phyloP scores from a whole-genome alignment of 2,329 filamentous ascomycete genomes.

The Capronia coronata region DNA sequence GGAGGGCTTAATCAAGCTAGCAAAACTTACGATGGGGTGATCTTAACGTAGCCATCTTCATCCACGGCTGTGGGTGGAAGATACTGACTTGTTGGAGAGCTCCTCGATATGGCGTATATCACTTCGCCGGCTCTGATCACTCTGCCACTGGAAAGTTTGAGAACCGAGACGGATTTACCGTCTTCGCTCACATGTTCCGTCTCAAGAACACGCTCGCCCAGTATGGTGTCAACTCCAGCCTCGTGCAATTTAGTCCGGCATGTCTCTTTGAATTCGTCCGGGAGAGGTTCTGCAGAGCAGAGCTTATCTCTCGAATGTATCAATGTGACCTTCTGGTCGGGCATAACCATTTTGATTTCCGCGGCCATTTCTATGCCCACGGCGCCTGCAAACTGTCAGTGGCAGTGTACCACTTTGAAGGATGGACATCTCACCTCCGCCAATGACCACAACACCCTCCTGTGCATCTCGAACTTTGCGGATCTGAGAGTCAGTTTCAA shows the following conservation, averaged over 20 bases:
- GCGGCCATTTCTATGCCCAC: constrained; percentile 78
- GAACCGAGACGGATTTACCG: constrained; percentile 40
- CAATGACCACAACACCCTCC: constrained; percentile 63
- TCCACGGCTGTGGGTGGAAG: constrained; percentile 55
- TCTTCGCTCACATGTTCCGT: constrained; percentile 30
- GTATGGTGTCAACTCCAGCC: constrained; percentile 58
- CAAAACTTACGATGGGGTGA: constrained; percentile 46
- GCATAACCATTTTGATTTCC: constrained; percentile 64
- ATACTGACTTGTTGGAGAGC: constrained; percentile 56
- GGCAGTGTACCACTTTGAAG: too few species aligned
- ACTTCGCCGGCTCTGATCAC: constrained; percentile 58
- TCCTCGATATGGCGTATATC: constrained; percentile 62
- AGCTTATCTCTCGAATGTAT: constrained; percentile 66
- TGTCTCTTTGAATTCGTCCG: constrained; percentile 61
- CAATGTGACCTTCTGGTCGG: constrained; percentile 61
- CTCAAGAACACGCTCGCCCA: constrained; percentile 53
- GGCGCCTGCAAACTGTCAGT: constrained; percentile 37
- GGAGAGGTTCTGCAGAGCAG: constrained; percentile 66
- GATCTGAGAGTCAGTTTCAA: constrained; percentile 57
- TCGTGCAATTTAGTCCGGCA: constrained; percentile 55
- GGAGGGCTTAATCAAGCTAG: too few species aligned
- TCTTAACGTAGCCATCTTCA: constrained; percentile 59
- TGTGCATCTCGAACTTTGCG: constrained; percentile 46
- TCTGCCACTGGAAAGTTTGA: constrained; percentile 56
- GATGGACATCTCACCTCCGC: constrained; percentile 57